Evolutionary conservation across 306 rosid genomes (phyloP).

Genomic region (Clitoria ternatea): DNA sequence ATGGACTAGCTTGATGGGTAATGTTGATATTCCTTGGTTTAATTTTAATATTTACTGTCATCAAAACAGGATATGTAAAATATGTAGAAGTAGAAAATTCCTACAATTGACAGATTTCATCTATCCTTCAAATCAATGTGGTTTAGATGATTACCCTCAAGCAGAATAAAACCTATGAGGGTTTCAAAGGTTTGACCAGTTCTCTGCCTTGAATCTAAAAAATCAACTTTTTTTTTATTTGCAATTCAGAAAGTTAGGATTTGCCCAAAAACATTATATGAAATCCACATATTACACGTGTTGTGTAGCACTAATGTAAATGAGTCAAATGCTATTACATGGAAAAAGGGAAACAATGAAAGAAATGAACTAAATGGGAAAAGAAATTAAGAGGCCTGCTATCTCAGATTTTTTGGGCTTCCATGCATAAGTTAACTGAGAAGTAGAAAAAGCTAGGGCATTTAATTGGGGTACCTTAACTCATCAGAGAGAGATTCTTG

Average conservation of each 20-base stretch:
- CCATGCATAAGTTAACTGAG: constrained; percentile 1
- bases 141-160: no score
- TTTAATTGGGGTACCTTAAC: not conserved
- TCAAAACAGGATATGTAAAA: not conserved
- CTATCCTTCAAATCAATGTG: not conserved
- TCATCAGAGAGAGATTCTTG: not conserved
- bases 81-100: not conserved
- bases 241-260: not conserved
- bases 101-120: not conserved
- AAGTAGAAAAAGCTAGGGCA: not conserved
- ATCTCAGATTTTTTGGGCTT: not conserved
- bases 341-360: not conserved
- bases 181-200: not conserved
- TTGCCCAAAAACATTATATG: not conserved
- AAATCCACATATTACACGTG: not conserved
- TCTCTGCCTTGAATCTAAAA: not conserved
- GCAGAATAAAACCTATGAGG: no score
- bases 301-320: no score
- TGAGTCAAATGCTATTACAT: no score
- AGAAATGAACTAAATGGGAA: not conserved
- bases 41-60: not conserved
- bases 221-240: not conserved
- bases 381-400: not conserved
- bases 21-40: not conserved
- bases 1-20: not conserved